phyloP scores from a whole-genome alignment of 2,329 filamentous ascomycete species.

The Blastomyces parvus region DNA sequence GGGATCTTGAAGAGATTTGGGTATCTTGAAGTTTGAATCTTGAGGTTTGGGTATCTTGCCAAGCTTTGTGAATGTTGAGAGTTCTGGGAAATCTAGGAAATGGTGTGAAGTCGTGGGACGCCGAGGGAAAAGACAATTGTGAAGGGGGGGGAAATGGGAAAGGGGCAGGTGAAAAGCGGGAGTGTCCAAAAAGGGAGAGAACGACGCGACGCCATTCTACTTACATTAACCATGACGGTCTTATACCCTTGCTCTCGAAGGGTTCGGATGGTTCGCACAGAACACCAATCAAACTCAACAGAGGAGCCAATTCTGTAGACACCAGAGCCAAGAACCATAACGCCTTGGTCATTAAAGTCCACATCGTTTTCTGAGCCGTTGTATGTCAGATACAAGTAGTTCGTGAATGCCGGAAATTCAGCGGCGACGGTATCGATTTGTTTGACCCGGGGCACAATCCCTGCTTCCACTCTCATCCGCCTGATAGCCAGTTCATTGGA shows the following conservation, averaged over 20 bases:
- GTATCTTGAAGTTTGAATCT: too few relatives aligned
- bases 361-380: constrained; percentile 83
- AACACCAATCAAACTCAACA: constrained; percentile 99
- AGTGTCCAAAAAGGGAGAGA: background rate
- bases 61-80: too few relatives aligned
- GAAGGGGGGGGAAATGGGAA: background rate
- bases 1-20: background rate
- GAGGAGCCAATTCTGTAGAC: constrained; percentile 96
- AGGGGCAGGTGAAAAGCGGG: background rate
- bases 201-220: constrained; percentile 9
- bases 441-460: constrained; percentile 84
- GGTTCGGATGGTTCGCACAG: constrained; percentile 85
- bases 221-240: constrained; percentile 81
- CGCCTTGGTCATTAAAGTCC: constrained; percentile 73
- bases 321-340: constrained; percentile 93
- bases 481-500: constrained; percentile 90
- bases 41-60: too few relatives aligned
- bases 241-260: constrained; percentile 76
- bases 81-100: background rate
- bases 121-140: background rate
- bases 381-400: constrained; percentile 95
- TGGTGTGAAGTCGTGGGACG: background rate
- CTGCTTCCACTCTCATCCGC: constrained; percentile 70
- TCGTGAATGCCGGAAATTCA: constrained; percentile 88
- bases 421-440: constrained; percentile 98